A percentile compares a stretch with the other conserved stretches of the same genome.
phyloP scores from a whole-genome alignment of 2,329 filamentous ascomycete species.

The Clonostachys chloroleuca region DNA sequence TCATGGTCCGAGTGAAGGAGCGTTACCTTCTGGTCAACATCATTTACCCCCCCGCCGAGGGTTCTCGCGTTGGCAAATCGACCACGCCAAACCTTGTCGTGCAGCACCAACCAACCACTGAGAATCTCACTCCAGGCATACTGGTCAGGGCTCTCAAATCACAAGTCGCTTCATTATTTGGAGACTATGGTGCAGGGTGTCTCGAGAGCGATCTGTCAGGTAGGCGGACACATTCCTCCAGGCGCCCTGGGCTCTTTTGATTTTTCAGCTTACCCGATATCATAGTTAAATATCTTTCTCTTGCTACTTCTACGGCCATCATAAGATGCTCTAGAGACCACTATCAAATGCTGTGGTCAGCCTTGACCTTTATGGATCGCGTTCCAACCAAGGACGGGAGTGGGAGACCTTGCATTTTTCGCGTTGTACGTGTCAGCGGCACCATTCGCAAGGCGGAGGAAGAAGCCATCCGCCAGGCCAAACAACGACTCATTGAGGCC shows the following conservation, averaged over 20 bases:
- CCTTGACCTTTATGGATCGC: conserved; percentile 72
- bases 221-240: conserved; percentile 25
- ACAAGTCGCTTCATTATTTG: conserved; percentile 70
- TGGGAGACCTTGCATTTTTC: conserved; percentile 68
- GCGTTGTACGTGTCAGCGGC: conserved; percentile 82
- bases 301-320: conserved; percentile 92
- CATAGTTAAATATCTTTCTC: conserved; percentile 85
- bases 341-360: conserved; percentile 86
- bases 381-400: conserved; percentile 57
- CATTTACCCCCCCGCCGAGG: conserved; percentile 63
- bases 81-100: conserved; percentile 58
- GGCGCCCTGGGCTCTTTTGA: neutral
- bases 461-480: conserved; percentile 77
- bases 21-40: conserved; percentile 95
- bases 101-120: conserved; percentile 75
- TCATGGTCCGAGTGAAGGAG: conserved; percentile 94
- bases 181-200: conserved; percentile 81
- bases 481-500: conserved; percentile 65
- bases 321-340: conserved; percentile 77
- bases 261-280: neutral
- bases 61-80: conserved; percentile 18
- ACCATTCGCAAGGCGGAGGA: conserved; percentile 92
- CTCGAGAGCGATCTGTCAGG: conserved; percentile 65
- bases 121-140: conserved; percentile 60
- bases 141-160: conserved; percentile 68